phyloP scores from a whole-genome alignment of 2,329 filamentous ascomycete species.

The Catunica adiposa region DNA sequence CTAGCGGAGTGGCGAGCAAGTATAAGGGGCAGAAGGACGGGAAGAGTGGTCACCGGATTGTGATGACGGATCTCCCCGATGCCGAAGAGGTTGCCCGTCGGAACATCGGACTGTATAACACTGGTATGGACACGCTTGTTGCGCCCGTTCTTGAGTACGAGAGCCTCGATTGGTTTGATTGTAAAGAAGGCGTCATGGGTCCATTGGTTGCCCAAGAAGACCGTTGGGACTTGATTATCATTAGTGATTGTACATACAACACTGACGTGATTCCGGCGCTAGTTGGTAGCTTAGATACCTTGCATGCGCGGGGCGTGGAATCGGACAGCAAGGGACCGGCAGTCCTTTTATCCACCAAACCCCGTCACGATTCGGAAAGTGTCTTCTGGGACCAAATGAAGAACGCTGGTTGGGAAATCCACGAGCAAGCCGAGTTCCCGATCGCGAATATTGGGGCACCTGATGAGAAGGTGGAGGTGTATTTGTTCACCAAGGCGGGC shows the following conservation, averaged over 20 bases:
- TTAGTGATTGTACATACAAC: constrained; percentile 48
- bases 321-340: constrained; percentile 19
- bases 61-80: constrained; percentile 40
- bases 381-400: constrained; percentile 32
- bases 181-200: constrained; percentile 29
- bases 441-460: constrained; percentile 31
- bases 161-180: constrained; percentile 41
- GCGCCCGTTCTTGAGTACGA: constrained; percentile 29
- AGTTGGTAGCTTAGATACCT: constrained; percentile 33
- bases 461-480: constrained; percentile 33
- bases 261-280: constrained; percentile 37
- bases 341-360: constrained; percentile 39
- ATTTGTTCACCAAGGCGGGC: constrained; percentile 26
- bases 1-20: constrained; percentile 21
- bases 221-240: constrained; percentile 35
- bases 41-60: constrained; percentile 19
- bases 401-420: constrained; percentile 28
- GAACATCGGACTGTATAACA: constrained; percentile 27
- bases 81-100: constrained; percentile 32
- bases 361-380: constrained; percentile 35
- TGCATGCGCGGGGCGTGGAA: constrained; percentile 25
- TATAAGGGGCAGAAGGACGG: constrained; percentile 2
- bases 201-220: constrained; percentile 21
- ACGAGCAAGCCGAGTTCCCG: constrained; percentile 26
- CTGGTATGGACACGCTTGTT: constrained; percentile 3